phyloP scores from a whole-genome alignment of 805 yeast genomes.

The Kodamaea sagamina region DNA sequence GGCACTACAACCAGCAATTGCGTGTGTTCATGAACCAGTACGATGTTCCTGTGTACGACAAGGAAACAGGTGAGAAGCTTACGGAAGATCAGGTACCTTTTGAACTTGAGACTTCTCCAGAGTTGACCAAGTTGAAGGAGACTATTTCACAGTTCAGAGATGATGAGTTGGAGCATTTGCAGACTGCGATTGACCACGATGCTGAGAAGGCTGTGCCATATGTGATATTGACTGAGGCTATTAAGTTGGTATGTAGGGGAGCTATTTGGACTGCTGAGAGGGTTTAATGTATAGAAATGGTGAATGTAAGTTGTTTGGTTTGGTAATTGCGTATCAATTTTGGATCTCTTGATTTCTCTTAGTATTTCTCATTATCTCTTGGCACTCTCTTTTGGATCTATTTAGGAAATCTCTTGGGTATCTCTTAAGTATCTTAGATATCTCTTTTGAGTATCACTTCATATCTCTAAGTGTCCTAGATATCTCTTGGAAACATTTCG shows the following conservation, averaged over 20 bases:
- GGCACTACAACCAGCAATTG: slow-evolving; percentile 89
- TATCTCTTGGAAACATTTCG: too few species aligned
- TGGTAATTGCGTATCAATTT: too few species aligned
- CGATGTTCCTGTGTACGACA: slow-evolving; percentile 45
- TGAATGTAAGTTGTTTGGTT: too few species aligned
- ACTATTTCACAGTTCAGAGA: slow-evolving; percentile 80
- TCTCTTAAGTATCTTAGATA: too few species aligned
- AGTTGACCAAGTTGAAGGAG: slow-evolving; percentile 56
- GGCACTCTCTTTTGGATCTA: too few species aligned
- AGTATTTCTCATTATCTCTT: too few species aligned
- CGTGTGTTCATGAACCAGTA: slow-evolving; percentile 72
- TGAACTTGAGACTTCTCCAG: slow-evolving; percentile 47
- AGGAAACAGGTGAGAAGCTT: slow-evolving; percentile 33
- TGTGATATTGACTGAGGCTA: slow-evolving; percentile 81
- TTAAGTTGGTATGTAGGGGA: slow-evolving; percentile 77
- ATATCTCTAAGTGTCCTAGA: too few species aligned
- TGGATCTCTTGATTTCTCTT: too few species aligned
- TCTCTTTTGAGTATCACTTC: too few species aligned
- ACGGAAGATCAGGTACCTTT: slow-evolving; percentile 23
- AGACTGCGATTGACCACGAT: slow-evolving; percentile 90
- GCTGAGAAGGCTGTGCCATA: slow-evolving; percentile 94
- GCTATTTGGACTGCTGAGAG: slow-evolving; percentile 93
- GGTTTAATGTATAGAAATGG: too few species aligned
- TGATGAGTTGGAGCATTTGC: slow-evolving; percentile 92
- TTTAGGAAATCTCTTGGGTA: too few species aligned